A percentile compares a stretch with the other conserved stretches of the same genome.
phyloP scores from a whole-genome alignment of 2,329 filamentous ascomycete genomes.

The Corniculantispora saksenae region DNA sequence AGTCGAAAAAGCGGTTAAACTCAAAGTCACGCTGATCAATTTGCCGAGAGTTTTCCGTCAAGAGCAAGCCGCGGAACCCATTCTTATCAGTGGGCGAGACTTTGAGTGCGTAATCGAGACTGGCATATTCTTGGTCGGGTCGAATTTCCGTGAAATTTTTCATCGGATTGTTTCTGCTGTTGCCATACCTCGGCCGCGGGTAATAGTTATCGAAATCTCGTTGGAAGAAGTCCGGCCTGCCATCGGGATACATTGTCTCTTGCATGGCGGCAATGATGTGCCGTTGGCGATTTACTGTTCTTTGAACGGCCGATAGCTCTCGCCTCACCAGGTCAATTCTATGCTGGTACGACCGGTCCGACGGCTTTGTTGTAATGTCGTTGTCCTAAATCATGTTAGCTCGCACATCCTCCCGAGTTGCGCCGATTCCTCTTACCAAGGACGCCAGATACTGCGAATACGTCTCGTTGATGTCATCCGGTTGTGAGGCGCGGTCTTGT shows the following conservation, averaged over 20 bases:
- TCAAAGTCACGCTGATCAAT: conserved; percentile 40
- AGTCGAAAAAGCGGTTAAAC: conserved; percentile 32
- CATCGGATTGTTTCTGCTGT: conserved; percentile 7
- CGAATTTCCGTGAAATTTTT: conserved; percentile 26
- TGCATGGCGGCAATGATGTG: conserved; percentile 32
- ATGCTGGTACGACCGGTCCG: conserved; percentile 43
- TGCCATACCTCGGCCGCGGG: not conserved
- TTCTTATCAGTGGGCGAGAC: conserved; percentile 39
- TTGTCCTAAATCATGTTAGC: conserved; percentile 36
- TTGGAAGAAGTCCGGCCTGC: conserved; percentile 22
- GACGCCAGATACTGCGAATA: conserved; percentile 45
- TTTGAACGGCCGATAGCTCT: conserved; percentile 41
- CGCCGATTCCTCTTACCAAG: conserved; percentile 34
- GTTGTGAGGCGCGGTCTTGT: conserved; percentile 39
- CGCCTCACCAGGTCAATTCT: conserved; percentile 42
- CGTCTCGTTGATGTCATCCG: conserved; percentile 41
- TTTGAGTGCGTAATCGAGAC: conserved; percentile 33
- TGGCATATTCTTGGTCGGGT: conserved; percentile 20
- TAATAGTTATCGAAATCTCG: conserved; percentile 19
- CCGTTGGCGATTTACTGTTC: conserved; percentile 36
- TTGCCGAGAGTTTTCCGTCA: conserved; percentile 39
- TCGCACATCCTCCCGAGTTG: not conserved
- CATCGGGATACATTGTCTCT: conserved; percentile 24
- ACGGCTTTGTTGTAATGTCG: conserved; percentile 40
- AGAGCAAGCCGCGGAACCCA: conserved; percentile 41